Percentiles rank a stretch among this genome's conserved stretches.
These are phyloP conservation scores for Halophytophthora batemanensis DNA, from an alignment of 352 stramenopile genomes.

Conservation along the genomic window DNA sequence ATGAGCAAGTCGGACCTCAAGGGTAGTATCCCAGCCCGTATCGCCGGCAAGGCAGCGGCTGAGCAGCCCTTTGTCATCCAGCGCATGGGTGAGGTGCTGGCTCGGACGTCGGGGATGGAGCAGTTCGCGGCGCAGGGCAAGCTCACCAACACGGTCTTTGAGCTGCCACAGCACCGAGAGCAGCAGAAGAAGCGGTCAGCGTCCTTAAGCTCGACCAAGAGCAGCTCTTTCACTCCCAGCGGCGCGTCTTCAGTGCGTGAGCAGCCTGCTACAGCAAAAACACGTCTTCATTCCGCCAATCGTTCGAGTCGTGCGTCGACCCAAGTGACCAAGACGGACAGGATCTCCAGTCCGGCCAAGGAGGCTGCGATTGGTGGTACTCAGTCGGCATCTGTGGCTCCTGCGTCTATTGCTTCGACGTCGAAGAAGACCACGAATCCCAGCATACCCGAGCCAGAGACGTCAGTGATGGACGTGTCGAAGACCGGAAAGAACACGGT, in stretches of 20 bases:
- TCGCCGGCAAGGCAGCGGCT: conserved; percentile 54
- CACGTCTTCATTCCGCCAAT: no score
- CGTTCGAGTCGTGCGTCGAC: no score
- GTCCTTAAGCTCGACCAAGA: conserved; percentile 13
- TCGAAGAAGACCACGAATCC: background rate
- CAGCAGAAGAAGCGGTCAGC: conserved; percentile 9
- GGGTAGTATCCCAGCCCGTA: conserved; percentile 59
- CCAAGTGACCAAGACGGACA: no score
- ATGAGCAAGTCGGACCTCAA: conserved; percentile 77
- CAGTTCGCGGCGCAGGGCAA: conserved; percentile 33
- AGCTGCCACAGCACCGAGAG: conserved; percentile 10
- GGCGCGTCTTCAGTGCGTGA: background rate
- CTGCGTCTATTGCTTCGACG: background rate
- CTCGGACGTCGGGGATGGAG: conserved; percentile 40
- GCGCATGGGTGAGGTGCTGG: conserved; percentile 50
- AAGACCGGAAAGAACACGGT: conserved; percentile 29
- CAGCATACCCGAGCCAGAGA: conserved; percentile 4
- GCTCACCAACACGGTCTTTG: conserved; percentile 47
- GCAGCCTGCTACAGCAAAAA: background rate
- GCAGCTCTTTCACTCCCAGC: background rate
- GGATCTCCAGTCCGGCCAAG: background rate
- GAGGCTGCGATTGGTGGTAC: background rate
- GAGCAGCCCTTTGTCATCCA: conserved; percentile 69
- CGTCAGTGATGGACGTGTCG: conserved; percentile 21
- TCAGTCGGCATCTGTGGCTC: background rate